Percentiles rank a stretch among this genome's conserved stretches.
Conservation (phyloP, 257 asterid species). For the Haberlea rhodopensis region DNA sequence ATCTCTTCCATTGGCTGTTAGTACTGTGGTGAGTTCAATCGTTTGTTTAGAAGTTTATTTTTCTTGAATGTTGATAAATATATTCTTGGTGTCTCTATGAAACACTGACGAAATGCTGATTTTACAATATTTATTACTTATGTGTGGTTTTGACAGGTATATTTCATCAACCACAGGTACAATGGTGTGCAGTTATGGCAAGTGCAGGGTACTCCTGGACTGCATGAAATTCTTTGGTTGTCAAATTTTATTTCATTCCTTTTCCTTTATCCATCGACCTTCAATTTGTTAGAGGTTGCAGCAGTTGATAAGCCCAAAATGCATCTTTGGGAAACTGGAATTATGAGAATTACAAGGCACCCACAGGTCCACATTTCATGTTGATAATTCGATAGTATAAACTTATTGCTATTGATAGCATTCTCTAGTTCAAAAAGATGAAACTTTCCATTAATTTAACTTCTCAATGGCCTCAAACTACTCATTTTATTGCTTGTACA, state of each 20-base stretch:
- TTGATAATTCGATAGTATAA: slow-evolving; percentile 4
- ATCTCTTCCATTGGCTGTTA: slow-evolving; percentile 91
- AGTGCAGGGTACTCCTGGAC: slow-evolving; percentile 68
- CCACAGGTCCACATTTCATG: slow-evolving; percentile 69
- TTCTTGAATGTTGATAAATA: neutral
- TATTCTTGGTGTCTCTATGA: neutral
- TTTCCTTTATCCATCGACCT: slow-evolving; percentile 92
- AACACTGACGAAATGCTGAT: neutral
- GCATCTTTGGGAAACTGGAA: slow-evolving; percentile 99
- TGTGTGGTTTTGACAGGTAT: slow-evolving; percentile 54
- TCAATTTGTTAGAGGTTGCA: slow-evolving; percentile 91
- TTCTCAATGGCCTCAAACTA: neutral
- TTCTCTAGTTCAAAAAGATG: neutral
- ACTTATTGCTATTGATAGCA: neutral
- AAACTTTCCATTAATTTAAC: neutral
- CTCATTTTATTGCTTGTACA: neutral
- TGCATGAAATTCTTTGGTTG: slow-evolving; percentile 73
- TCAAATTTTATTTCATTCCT: slow-evolving; percentile 74
- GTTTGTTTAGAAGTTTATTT: neutral
- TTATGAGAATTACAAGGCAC: slow-evolving; percentile 94
- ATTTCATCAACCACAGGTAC: slow-evolving; percentile 92
- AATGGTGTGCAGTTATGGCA: slow-evolving; percentile 98
- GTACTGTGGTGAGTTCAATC: slow-evolving; percentile 76
- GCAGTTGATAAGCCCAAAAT: slow-evolving; percentile 96
- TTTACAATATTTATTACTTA: slow-evolving; percentile 17